Evolutionary conservation across 2,329 filamentous ascomycete genomes (phyloP), one percentile per base, ranked within the genome.

Genomic region (Ophiostoma himal-ulmi): DNA sequence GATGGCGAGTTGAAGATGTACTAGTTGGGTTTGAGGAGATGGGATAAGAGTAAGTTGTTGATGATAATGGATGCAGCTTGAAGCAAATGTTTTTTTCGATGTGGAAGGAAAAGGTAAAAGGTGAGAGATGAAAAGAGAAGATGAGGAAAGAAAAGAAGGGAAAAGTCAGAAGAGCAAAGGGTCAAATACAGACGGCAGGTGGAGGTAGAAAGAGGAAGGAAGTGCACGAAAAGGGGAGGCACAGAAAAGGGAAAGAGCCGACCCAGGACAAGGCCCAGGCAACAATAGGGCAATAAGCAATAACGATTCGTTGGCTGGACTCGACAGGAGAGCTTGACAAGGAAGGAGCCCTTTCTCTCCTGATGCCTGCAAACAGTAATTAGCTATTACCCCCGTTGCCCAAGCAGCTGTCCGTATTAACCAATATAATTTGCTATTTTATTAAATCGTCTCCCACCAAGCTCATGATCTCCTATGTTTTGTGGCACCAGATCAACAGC

Each of bases 401-500:
- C 68, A 65, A 70, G 70, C 68, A 71, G 68, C 68, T 22, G 10
- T 37, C 54, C 17, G n/a, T 13, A 62, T 69, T 17, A n/a, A 13
- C 5, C 13, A 34, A 20, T 36, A 20, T 37, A 65, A 30, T 39
- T 14, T 60, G 57, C 2, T 62, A 30, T 34, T 39, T 48, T 39
- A 39, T 65, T 64, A 66, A 66, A 41, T 66, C 8, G n/a, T 41
- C 14, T 66, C 36, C 20, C 64, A 66, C 37, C 64, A 44, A 64
- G 60, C 60, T 64, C 7, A 64, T 37, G 26, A n/a, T 13, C 60
- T 36, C 30, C 60, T 36, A 20, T 36, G 26, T 36, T 36, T 7
- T n/a, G 34, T 36, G 30, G 7, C 60, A 64, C 62, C 34, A 65
- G 62, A 70, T 54, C 41, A 57, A 22, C 14, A 70, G 60, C 70